Evolutionary conservation across 495 filamentous ascomycete species (phyloP).

Genomic region (Amphirosellinia nigrospora): DNA sequence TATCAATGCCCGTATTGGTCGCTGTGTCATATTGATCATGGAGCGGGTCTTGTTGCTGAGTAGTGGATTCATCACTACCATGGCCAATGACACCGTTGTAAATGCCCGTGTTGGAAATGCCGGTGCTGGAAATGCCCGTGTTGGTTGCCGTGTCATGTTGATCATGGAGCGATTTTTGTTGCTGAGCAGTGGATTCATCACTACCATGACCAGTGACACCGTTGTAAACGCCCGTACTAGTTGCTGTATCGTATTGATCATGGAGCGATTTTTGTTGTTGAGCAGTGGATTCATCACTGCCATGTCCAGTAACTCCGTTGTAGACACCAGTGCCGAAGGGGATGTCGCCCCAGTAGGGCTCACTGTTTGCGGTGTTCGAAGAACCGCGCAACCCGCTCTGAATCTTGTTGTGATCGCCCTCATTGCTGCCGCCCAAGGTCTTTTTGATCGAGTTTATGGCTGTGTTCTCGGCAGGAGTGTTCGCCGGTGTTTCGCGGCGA

Average conservation of each 20-base stretch:
- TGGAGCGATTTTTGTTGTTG: slow-evolving; percentile 24
- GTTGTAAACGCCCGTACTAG: slow-evolving; percentile 41
- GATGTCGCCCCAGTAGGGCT: slow-evolving; percentile 50
- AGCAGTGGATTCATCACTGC: slow-evolving; percentile 37
- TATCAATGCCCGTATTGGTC: slow-evolving; percentile 38
- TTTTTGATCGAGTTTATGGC: not conserved
- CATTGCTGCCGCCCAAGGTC: not conserved
- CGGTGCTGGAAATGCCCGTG: slow-evolving; percentile 22
- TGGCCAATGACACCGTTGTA: slow-evolving; percentile 51
- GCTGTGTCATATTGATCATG: not conserved
- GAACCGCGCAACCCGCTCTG: slow-evolving; percentile 27
- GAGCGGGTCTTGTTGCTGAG: slow-evolving; percentile 29
- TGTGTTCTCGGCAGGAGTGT: not conserved
- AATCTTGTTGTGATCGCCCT: slow-evolving; percentile 18
- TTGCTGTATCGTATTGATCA: not conserved
- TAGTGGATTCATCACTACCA: too few relatives aligned
- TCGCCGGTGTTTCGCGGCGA: not conserved
- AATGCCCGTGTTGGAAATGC: slow-evolving; percentile 48
- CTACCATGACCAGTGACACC: slow-evolving; percentile 50
- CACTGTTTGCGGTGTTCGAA: slow-evolving; percentile 20
- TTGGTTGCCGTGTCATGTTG: not conserved
- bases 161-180: slow-evolving; percentile 24
- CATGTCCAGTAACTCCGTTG: slow-evolving; percentile 51
- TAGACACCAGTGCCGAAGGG: slow-evolving; percentile 46
- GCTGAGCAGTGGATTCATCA: too few relatives aligned